A percentile compares a stretch with the other conserved stretches of the same genome.
Evolutionary conservation across 1,284 basidiomycete species (phyloP).

Genomic region (Amylostereum chailletii): DNA sequence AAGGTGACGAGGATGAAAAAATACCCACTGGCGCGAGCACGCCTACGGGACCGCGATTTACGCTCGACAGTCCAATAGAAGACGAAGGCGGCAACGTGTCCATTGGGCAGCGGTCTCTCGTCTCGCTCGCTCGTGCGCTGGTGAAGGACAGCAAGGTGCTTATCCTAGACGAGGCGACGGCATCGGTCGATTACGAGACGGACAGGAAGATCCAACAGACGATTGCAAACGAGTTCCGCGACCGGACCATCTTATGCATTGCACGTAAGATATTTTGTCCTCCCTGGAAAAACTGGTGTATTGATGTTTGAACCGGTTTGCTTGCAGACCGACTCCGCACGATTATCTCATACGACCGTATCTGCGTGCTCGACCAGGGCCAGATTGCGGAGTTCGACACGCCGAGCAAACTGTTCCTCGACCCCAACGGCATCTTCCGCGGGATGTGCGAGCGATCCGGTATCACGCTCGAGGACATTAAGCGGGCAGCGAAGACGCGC

Average conservation of each 20-base stretch:
- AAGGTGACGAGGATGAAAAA: conserved; percentile 11
- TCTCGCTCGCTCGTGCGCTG: conserved; percentile 75
- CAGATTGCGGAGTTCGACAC: conserved; percentile 67
- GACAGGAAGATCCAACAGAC: conserved; percentile 82
- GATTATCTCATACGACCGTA: conserved; percentile 74
- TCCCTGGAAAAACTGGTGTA: neutral
- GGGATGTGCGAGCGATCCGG: conserved; percentile 58
- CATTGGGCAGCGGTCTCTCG: conserved; percentile 54
- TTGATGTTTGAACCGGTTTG: neutral
- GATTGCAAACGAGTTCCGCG: conserved; percentile 75
- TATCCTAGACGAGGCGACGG: conserved; percentile 76
- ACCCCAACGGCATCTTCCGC: conserved; percentile 48
- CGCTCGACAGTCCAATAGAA: conserved; percentile 73
- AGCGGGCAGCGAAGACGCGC: conserved; percentile 13
- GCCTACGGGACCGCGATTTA: conserved; percentile 42
- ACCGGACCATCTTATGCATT: conserved; percentile 76
- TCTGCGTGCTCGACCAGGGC: conserved; percentile 67
- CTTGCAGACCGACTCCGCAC: conserved; percentile 60
- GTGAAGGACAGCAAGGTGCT: conserved; percentile 73
- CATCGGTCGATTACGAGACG: conserved; percentile 77
- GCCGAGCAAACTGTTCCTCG: conserved; percentile 50
- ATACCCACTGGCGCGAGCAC: conserved; percentile 16
- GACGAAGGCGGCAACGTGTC: conserved; percentile 77
- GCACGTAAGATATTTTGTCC: conserved; percentile 42
- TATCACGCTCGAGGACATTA: conserved; percentile 45